These are phyloP conservation scores for Inonotus hispidus DNA, from an alignment of 1,284 basidiomycete genomes.

Conservation along the genomic window DNA sequence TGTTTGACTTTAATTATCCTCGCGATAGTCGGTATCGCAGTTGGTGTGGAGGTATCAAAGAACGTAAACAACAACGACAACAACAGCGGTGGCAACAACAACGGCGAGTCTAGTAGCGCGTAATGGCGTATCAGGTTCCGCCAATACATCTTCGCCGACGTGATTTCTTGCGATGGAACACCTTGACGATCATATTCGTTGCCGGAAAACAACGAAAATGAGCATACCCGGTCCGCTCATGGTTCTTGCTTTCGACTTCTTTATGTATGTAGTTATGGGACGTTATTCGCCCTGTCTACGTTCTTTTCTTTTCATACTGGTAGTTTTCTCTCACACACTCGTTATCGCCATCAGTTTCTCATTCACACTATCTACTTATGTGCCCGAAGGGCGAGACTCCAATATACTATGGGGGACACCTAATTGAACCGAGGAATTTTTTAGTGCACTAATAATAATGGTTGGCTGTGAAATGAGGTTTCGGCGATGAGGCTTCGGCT, in stretches of 20 bases:
- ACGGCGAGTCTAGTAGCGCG: slow-evolving; percentile 21
- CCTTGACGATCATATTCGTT: slow-evolving; percentile 3
- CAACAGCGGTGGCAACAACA: neutral
- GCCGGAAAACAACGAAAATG: slow-evolving; percentile 15
- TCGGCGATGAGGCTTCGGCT: neutral
- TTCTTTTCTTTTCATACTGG: slow-evolving; percentile 16
- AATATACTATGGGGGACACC: slow-evolving; percentile 5
- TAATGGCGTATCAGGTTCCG: neutral
- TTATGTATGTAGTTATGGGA: slow-evolving; percentile 4
- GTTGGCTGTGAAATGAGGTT: neutral
- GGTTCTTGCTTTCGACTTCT: slow-evolving; percentile 1
- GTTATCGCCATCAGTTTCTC: neutral
- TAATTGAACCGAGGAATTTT: neutral
- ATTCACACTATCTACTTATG: slow-evolving; percentile 7
- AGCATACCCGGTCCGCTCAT: slow-evolving; percentile 11
- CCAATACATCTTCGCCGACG: slow-evolving; percentile 26
- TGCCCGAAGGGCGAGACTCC: neutral
- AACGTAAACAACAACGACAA: slow-evolving; percentile 26
- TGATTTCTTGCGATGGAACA: slow-evolving; percentile 8
- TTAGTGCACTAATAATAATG: neutral
- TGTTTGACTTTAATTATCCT: slow-evolving; percentile 60
- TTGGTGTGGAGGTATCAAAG: slow-evolving; percentile 49
- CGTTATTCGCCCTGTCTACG: neutral
- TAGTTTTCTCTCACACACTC: slow-evolving; percentile 1
- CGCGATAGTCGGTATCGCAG: slow-evolving; percentile 55